A percentile compares a stretch with the other conserved stretches of the same genome.
These are phyloP conservation scores for Tulasnella sp. DNA, from an alignment of 768 basidiomycete genomes.

Conservation along the genomic window DNA sequence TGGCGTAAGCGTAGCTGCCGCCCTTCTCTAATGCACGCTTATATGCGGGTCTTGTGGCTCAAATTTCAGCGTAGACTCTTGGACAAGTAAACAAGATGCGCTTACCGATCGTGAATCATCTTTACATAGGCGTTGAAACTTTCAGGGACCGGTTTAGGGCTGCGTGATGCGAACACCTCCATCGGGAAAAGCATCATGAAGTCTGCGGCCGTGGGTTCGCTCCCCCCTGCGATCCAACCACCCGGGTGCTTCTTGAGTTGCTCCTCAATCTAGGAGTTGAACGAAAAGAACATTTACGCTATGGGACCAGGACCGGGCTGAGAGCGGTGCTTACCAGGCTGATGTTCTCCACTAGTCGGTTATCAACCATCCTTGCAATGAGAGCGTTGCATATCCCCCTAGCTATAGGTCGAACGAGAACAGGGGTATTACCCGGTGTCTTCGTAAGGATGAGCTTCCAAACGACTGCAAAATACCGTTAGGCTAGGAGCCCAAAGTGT, in stretches of 20 bases:
- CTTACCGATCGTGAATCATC: constrained; percentile 41
- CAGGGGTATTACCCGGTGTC: constrained; percentile 25
- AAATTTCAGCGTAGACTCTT: background rate
- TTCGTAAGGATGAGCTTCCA: constrained; percentile 29
- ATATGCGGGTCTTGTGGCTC: constrained; percentile 35
- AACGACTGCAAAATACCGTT: constrained; percentile 16
- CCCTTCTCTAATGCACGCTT: constrained; percentile 36
- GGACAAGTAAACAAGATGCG: constrained; percentile 16
- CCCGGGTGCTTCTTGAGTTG: constrained; percentile 36
- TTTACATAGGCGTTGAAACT: constrained; percentile 38
- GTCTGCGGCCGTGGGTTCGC: constrained; percentile 45
- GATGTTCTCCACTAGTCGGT: constrained; percentile 34
- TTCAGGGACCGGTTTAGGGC: background rate
- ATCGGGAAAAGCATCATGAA: constrained; percentile 45
- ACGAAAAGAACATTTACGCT: background rate
- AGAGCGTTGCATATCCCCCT: constrained; percentile 21
- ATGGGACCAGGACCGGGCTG: background rate
- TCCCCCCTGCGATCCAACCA: constrained; percentile 40
- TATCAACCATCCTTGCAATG: constrained; percentile 31
- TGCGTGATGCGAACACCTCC: constrained; percentile 31
- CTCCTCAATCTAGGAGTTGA: constrained; percentile 38
- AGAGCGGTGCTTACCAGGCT: constrained; percentile 32
- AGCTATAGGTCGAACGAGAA: constrained; percentile 28
- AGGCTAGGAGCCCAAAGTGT: background rate
- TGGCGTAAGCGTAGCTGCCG: constrained; percentile 31